A percentile compares a stretch with the other conserved stretches of the same genome.
Evolutionary conservation across 2,329 filamentous ascomycete genomes (phyloP).

Genomic region (Monosporascus sp.): DNA sequence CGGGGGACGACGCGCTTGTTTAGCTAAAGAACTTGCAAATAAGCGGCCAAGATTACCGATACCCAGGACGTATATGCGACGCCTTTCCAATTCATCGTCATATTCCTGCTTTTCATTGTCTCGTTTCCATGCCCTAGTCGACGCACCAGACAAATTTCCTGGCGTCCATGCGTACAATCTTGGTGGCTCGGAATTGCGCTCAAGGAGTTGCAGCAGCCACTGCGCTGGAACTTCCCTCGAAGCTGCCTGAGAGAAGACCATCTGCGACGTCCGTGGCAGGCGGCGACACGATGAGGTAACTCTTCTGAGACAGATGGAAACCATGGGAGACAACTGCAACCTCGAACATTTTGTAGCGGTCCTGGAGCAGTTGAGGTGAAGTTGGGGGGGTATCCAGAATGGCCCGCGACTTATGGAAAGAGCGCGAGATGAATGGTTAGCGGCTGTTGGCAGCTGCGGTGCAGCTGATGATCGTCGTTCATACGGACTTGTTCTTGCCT

Average conservation of each 20-base stretch:
- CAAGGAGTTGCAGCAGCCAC: constrained; percentile 18
- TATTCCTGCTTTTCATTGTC: background rate
- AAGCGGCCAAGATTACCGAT: constrained; percentile 77
- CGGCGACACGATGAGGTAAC: background rate
- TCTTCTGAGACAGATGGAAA: background rate
- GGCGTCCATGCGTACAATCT: constrained; percentile 25
- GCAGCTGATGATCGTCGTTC: too few relatives aligned
- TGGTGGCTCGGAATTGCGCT: constrained; percentile 12
- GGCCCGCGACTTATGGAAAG: too few relatives aligned
- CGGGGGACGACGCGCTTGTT: constrained; percentile 56
- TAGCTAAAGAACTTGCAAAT: constrained; percentile 66
- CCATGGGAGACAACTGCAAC: background rate
- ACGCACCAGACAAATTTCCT: constrained; percentile 13
- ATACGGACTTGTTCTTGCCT: too few relatives aligned
- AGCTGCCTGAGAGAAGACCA: background rate
- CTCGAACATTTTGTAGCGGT: background rate
- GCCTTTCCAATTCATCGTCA: constrained; percentile 6
- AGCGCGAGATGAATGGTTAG: too few relatives aligned
- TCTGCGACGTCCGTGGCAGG: background rate
- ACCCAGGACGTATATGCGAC: constrained; percentile 72
- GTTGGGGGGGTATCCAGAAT: too few relatives aligned
- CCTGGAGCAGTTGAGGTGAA: background rate
- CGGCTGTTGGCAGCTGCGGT: too few relatives aligned
- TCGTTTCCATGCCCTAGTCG: background rate
- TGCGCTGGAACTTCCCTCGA: constrained; percentile 3